phyloP scores from a whole-genome alignment of 2,329 filamentous ascomycete genomes.

The Fusarium napiforme region DNA sequence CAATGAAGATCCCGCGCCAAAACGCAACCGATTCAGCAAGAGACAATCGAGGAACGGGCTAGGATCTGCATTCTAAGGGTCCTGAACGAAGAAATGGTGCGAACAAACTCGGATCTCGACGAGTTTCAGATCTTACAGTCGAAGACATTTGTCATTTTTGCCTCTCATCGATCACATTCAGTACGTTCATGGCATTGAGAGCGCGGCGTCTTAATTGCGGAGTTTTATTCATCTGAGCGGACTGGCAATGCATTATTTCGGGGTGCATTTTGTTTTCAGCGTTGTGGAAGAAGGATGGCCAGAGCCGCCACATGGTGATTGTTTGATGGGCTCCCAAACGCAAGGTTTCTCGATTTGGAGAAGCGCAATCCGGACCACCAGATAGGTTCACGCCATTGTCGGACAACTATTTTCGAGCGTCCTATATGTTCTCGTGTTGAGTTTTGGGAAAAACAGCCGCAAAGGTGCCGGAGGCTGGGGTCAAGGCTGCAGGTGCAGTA shows the following conservation, averaged over 20 bases:
- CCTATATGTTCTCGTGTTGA: background rate
- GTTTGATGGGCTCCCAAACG: slow-evolving; percentile 2
- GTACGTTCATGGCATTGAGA: slow-evolving; percentile 47
- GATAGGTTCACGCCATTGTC: background rate
- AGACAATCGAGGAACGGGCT: slow-evolving; percentile 95
- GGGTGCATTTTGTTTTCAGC: slow-evolving; percentile 41
- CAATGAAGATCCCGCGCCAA: slow-evolving; percentile 62
- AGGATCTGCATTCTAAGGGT: slow-evolving; percentile 79
- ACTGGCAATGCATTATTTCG: slow-evolving; percentile 40
- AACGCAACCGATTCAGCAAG: slow-evolving; percentile 83
- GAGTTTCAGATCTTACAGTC: slow-evolving; percentile 17
- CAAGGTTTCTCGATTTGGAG: slow-evolving; percentile 12
- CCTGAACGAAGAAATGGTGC: slow-evolving; percentile 7
- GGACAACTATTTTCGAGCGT: background rate
- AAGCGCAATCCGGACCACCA: background rate
- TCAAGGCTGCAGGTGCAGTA: background rate
- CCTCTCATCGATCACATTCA: slow-evolving; percentile 39
- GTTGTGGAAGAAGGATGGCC: slow-evolving; percentile 17
- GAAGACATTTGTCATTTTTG: slow-evolving; percentile 37
- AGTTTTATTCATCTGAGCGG: slow-evolving; percentile 42
- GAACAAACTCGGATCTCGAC: slow-evolving; percentile 17
- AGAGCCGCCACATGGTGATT: background rate
- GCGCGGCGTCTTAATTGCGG: slow-evolving; percentile 49
- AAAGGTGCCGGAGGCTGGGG: background rate
- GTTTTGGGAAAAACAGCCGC: background rate